Evolutionary conservation across 2,329 filamentous ascomycete genomes (phyloP).

Genomic region (Fusarium nygamai): DNA sequence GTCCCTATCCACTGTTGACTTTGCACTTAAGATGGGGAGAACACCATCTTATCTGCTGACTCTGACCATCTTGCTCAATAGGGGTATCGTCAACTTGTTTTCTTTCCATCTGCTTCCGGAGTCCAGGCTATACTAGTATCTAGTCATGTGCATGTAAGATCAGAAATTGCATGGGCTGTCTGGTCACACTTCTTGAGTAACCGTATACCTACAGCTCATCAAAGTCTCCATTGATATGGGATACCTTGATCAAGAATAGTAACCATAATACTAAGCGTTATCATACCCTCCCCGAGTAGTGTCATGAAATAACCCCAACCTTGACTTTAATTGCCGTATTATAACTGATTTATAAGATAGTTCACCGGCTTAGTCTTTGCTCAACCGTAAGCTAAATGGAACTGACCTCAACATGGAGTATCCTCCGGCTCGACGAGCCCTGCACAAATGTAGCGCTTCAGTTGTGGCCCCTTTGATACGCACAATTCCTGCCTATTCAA

Average conservation of each 20-base stretch:
- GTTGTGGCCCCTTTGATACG: neutral
- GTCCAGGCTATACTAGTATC: neutral
- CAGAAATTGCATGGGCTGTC: neutral
- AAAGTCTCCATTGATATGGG: neutral
- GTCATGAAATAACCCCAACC: neutral
- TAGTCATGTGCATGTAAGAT: neutral
- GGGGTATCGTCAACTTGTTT: neutral
- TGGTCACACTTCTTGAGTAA: neutral
- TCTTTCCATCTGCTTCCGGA: neutral
- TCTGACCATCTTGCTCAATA: neutral
- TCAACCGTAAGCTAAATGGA: neutral
- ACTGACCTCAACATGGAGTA: neutral
- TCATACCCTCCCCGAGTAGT: neutral
- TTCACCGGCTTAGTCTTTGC: neutral
- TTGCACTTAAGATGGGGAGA: neutral
- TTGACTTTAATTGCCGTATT: neutral
- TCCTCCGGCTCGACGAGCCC: neutral
- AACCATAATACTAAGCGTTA: neutral
- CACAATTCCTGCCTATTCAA: neutral
- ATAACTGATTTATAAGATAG: neutral
- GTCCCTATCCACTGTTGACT: neutral
- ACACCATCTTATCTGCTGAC: neutral
- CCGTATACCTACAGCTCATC: neutral
- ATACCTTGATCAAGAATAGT: neutral
- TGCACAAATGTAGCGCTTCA: neutral